Evolutionary conservation across 495 filamentous ascomycete species (phyloP), one percentile per base, ranked within the genome.

Genomic region (Lasiosphaeria hispida): DNA sequence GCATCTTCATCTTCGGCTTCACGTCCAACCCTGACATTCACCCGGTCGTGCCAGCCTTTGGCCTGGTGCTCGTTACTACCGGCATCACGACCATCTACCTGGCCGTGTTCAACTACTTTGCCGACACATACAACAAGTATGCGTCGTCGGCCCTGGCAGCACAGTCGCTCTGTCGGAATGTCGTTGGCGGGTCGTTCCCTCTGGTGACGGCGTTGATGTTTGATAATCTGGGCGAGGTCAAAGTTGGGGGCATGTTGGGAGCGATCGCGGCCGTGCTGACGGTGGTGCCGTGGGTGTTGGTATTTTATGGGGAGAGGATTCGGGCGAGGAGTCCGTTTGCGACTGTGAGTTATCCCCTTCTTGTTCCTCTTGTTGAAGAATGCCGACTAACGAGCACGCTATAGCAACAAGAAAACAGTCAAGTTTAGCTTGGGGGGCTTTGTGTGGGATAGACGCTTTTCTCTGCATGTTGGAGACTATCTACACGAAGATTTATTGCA

Each of bases 71-170:
- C 57, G 85, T 90, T 3, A 95, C 88, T 0, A 89, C 96, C 77
- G 92, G 92, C 9, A 95, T 97, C 51, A 91, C 90, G 66, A 85
- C 84, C 41, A 84, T 97, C 43, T 97, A 96, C 66, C 77, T 97
- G 7, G 89, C 92, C 1, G 87, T 90, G 0, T 96, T 96, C 75
- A 97, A 96, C 63, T 96, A 96, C 62, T 80, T 96, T 11, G 91
- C 92, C n/a, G 93, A 96, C 70, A 87, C 83, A 1, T 97, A 96
- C 69, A 87, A 91, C 66, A 77, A 81, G 0, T 96, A 90, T 63
- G 90, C 92, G 1, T 90, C 85, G 53, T 94, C 88, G 8, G 92
- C 92, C 2, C 76, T 97, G 44, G 93, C 93, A 1, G 91, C 92
- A 10, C 92, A 97, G 72, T 87, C 83, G 5, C 93, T 90, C 63